Evolutionary conservation across 208 protist species (phyloP).

Genomic region (Crithidia mellificae): DNA sequence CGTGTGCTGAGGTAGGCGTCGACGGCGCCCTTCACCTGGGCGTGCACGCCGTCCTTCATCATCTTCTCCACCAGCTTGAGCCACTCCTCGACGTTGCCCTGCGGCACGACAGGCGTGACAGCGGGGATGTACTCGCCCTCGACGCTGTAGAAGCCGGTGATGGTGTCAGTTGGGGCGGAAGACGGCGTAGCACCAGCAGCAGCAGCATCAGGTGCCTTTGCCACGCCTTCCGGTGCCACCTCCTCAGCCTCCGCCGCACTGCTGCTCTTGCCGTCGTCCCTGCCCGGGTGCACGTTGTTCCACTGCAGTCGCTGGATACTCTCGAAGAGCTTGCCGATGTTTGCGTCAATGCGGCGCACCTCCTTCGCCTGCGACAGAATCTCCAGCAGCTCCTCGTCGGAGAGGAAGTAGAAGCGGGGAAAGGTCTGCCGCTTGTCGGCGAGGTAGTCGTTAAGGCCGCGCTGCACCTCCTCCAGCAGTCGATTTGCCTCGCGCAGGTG

Average conservation of each 20-base stretch:
- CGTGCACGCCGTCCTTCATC: conserved; percentile 91
- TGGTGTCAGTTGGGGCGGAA: conserved; percentile 37
- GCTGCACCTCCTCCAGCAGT: conserved; percentile 95
- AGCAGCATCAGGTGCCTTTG: background rate
- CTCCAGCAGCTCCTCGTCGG: conserved; percentile 93
- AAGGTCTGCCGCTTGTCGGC: conserved; percentile 95
- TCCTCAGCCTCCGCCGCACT: background rate
- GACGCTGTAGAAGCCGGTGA: conserved; percentile 92
- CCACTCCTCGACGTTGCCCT: conserved; percentile 97
- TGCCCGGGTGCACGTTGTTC: conserved; percentile 33
- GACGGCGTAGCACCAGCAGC: background rate
- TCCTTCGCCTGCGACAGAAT: conserved; percentile 97
- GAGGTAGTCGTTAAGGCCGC: conserved; percentile 97
- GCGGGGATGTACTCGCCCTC: conserved; percentile 94
- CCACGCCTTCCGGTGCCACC: background rate
- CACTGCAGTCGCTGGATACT: conserved; percentile 90
- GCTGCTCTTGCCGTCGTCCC: background rate
- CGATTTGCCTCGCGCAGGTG: conserved; percentile 94
- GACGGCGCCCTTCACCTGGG: conserved; percentile 70
- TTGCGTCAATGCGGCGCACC: conserved; percentile 93
- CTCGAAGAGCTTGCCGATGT: conserved; percentile 96
- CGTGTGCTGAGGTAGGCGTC: conserved; percentile 63
- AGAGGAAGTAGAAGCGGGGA: conserved; percentile 94
- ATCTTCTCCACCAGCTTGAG: conserved; percentile 93
- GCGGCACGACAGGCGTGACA: conserved; percentile 78